These are phyloP conservation scores for Eimeria praecox DNA, from an alignment of 169 alveolate genomes.

Conservation along the genomic window DNA sequence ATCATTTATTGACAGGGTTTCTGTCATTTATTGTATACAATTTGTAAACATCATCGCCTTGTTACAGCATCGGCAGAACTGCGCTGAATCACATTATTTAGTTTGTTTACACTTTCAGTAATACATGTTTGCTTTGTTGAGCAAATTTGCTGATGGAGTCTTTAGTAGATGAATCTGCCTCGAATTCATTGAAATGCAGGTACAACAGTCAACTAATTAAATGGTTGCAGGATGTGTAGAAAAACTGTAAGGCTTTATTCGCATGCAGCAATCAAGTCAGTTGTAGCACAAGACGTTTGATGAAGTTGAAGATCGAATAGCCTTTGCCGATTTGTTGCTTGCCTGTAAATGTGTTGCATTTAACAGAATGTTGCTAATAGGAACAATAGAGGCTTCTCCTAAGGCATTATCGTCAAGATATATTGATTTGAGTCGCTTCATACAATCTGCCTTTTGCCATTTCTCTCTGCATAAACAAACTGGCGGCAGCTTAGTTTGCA, in stretches of 20 bases:
- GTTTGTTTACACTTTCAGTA: no score
- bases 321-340: not conserved
- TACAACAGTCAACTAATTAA: not conserved
- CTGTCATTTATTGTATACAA: no score
- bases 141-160: not conserved
- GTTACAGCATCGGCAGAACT: no score
- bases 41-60: no score
- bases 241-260: not conserved
- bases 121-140: not conserved
- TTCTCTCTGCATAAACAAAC: not conserved
- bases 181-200: not conserved
- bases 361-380: slow-evolving; percentile 13
- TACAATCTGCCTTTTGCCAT: not conserved
- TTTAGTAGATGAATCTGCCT: not conserved
- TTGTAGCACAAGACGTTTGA: no score
- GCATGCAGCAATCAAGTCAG: not conserved
- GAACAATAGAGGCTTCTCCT: slow-evolving; percentile 21
- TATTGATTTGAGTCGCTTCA: not conserved
- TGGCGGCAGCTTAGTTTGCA: not conserved
- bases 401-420: slow-evolving; percentile 39
- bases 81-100: no score
- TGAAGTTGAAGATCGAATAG: no score
- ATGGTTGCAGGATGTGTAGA: not conserved
- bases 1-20: no score
- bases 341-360: slow-evolving; percentile 7